Conservation (phyloP, 768 basidiomycete species). For the Goffeauzyma gilvescens region DNA sequence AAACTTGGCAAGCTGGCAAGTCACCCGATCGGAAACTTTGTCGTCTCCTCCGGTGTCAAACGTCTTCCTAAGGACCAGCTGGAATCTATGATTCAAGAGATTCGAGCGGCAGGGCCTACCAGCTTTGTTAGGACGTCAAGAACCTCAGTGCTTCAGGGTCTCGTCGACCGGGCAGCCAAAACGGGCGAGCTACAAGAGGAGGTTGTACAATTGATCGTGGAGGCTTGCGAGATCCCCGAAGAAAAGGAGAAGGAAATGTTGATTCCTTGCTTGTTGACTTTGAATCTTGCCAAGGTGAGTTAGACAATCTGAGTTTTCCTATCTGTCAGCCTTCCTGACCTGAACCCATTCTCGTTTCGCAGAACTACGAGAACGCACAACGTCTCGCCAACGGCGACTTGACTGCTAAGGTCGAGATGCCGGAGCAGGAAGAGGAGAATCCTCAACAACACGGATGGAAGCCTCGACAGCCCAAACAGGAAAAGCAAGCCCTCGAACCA, state of each 20-base stretch:
- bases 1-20: constrained; percentile 49
- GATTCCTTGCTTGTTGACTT: constrained; percentile 48
- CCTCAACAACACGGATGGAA: constrained; percentile 15
- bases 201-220: constrained; percentile 40
- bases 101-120: constrained; percentile 39
- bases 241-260: constrained; percentile 37
- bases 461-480: constrained; percentile 20
- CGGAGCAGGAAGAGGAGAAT: not conserved
- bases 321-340: constrained; percentile 14
- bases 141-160: constrained; percentile 57
- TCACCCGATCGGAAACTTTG: constrained; percentile 90
- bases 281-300: constrained; percentile 32
- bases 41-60: constrained; percentile 59
- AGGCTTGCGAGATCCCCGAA: not conserved
- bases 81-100: constrained; percentile 41
- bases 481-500: constrained; percentile 39
- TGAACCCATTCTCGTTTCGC: too few relatives aligned
- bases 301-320: too few relatives aligned
- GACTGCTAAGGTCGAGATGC: constrained; percentile 4
- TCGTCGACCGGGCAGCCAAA: constrained; percentile 47
- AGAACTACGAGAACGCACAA: too few relatives aligned
- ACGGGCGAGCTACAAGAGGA: constrained; percentile 38
- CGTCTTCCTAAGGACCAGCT: constrained; percentile 45
- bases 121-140: constrained; percentile 50
- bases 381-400: constrained; percentile 9